Evolutionary conservation across 495 filamentous ascomycete genomes (phyloP), one percentile per base, ranked within the genome.

Genomic region (Stereocaulon alpinum): DNA sequence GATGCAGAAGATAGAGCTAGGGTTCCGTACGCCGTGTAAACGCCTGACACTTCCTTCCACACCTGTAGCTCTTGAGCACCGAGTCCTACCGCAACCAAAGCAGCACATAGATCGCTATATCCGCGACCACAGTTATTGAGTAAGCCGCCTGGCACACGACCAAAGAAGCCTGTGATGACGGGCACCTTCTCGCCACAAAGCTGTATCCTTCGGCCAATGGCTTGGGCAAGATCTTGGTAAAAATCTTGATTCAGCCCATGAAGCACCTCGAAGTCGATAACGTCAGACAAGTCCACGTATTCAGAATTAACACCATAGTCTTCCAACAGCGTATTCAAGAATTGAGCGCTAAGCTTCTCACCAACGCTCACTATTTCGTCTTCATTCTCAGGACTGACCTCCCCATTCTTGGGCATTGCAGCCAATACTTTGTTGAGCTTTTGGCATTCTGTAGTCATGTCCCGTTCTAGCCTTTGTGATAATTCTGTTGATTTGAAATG

Each of bases 301-400:
- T 91, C 84, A 20, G 93, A 87, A 47, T 86, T 80, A 2, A 93
- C 81, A 40, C 87, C 84, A 34, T 78, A 77, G 61, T 95, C 89
- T 69, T 86, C 80, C 45, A 96, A 73, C 50, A 95, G 66, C 14
- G 86, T 83, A 11, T 91, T 81, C 83, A 99, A 86, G 65, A 93
- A 89, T 27, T 83, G 78, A 71, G 90, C 95, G 70, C 87, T 89
- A 32, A 99, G 74, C 71, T 96, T 96, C 75, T 99, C 93, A 20
- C 93, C 93, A 48, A 89, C 86, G 67, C 89, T 89, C 42, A 97
- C 82, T 18, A 99, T 87, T 60, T 88, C 85, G 68, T 99, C 92
- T 68, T 92, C 88, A 27, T 84, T 87, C 60, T 86, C 80, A 2
- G 83, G 79, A 68, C 87, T 88, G 63, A 96, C 87, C 67, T 91